Percentiles rank a stretch among this genome's conserved stretches.
Conservation (phyloP, 2,329 filamentous ascomycete genomes). For the Zasmidium angulare region DNA sequence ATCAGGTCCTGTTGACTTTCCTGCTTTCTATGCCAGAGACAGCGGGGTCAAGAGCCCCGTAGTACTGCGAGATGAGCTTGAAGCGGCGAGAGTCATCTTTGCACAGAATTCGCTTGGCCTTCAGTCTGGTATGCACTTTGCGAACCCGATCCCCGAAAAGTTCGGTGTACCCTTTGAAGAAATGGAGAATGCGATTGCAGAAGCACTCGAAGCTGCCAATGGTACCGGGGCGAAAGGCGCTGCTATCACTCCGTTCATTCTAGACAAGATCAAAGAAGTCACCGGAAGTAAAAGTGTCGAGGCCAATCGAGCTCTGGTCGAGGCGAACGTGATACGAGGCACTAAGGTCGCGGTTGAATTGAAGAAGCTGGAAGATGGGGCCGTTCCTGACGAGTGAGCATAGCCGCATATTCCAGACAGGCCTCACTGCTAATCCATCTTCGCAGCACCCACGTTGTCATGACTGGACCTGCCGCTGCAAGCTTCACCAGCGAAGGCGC, state of each 20-base stretch:
- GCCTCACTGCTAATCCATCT: background rate
- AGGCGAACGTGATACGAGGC: constrained; percentile 65
- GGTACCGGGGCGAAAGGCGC: constrained; percentile 68
- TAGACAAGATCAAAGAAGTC: constrained; percentile 75
- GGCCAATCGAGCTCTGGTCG: constrained; percentile 71
- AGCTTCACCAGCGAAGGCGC: constrained; percentile 19
- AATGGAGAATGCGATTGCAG: constrained; percentile 68
- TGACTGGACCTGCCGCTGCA: constrained; percentile 15
- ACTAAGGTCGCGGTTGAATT: constrained; percentile 65
- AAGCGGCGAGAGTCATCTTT: constrained; percentile 86
- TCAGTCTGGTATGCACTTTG: constrained; percentile 78
- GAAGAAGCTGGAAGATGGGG: constrained; percentile 49
- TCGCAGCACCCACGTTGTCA: background rate
- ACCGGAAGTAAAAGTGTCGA: constrained; percentile 68
- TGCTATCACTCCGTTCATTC: constrained; percentile 80
- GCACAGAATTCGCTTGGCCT: constrained; percentile 73
- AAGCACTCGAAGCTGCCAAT: constrained; percentile 65
- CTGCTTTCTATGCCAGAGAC: constrained; percentile 88
- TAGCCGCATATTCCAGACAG: background rate
- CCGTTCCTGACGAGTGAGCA: constrained; percentile 17
- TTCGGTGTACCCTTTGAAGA: constrained; percentile 67
- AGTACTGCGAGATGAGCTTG: constrained; percentile 69
- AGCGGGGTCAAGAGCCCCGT: constrained; percentile 79
- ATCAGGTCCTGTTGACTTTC: constrained; percentile 73
- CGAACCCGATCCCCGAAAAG: constrained; percentile 78